These are phyloP conservation scores for Lotus japonicus DNA, from an alignment of 306 rosid species.

Conservation along the genomic window DNA sequence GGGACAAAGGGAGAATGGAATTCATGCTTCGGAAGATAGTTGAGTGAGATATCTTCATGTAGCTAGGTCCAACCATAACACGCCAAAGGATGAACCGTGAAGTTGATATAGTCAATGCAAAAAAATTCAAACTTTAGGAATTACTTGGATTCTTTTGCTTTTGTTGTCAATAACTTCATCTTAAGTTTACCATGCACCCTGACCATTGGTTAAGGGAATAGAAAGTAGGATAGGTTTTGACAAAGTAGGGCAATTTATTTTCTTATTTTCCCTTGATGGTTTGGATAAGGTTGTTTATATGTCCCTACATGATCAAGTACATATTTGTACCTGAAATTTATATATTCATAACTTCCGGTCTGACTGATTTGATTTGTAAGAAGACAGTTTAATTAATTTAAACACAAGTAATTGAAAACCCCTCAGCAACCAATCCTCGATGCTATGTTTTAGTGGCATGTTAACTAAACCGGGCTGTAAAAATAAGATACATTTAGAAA, in stretches of 20 bases:
- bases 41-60: constrained; percentile 10
- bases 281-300: no score
- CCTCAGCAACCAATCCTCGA: neutral
- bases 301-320: neutral
- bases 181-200: no score
- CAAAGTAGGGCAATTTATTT: neutral
- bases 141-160: neutral
- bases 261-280: no score
- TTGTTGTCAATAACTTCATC: no score
- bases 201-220: no score
- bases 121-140: neutral
- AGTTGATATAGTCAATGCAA: neutral
- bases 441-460: neutral
- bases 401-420: neutral
- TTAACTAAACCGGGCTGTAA: neutral
- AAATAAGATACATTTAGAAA: neutral
- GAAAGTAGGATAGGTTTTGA: neutral
- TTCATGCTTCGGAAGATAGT: neutral
- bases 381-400: no score
- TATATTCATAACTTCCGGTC: neutral
- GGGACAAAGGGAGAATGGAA: constrained; percentile 33
- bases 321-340: neutral
- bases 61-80: constrained; percentile 1
- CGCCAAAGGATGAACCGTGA: neutral
- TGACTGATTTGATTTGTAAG: neutral